Evolutionary conservation across 495 filamentous ascomycete genomes (phyloP).

Genomic region (Penicillium manginii): DNA sequence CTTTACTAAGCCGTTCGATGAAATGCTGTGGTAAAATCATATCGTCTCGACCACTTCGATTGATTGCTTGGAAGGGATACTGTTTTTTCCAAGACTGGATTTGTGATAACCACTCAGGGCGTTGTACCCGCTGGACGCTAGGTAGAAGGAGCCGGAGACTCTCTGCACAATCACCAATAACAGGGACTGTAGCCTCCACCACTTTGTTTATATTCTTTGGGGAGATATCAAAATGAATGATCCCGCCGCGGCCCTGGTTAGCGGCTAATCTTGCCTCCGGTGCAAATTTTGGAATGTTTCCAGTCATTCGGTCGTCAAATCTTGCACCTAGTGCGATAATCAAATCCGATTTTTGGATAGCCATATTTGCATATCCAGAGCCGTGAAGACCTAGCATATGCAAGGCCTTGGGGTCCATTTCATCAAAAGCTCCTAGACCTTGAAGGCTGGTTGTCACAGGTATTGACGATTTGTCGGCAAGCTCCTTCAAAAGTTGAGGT

Average conservation of each 20-base stretch:
- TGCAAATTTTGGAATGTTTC: slow-evolving; percentile 57
- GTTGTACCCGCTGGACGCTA: slow-evolving; percentile 63
- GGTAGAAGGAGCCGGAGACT: slow-evolving; percentile 79
- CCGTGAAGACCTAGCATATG: slow-evolving; percentile 71
- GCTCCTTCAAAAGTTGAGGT: slow-evolving; percentile 55
- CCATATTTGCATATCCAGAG: slow-evolving; percentile 65
- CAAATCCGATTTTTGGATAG: slow-evolving; percentile 67
- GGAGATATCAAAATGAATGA: slow-evolving; percentile 67
- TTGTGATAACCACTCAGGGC: slow-evolving; percentile 85
- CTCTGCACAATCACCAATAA: slow-evolving; percentile 61
- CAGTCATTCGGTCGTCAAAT: slow-evolving; percentile 66
- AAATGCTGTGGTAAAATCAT: slow-evolving; percentile 88
- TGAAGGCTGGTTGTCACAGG: slow-evolving; percentile 70
- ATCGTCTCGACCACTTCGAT: slow-evolving; percentile 43
- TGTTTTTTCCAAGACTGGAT: slow-evolving; percentile 87
- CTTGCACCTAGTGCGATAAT: slow-evolving; percentile 64
- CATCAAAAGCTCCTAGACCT: slow-evolving; percentile 64
- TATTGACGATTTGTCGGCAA: slow-evolving; percentile 60
- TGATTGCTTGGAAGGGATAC: slow-evolving; percentile 62
- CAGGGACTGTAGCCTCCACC: slow-evolving; percentile 61
- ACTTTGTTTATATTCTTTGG: slow-evolving; percentile 70
- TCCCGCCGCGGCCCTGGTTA: slow-evolving; percentile 58
- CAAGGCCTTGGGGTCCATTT: slow-evolving; percentile 58
- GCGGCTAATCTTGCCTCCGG: slow-evolving; percentile 61
- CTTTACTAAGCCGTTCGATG: slow-evolving; percentile 78